phyloP scores from a whole-genome alignment of 257 asterid species.

The Gynochthodes officinalis region DNA sequence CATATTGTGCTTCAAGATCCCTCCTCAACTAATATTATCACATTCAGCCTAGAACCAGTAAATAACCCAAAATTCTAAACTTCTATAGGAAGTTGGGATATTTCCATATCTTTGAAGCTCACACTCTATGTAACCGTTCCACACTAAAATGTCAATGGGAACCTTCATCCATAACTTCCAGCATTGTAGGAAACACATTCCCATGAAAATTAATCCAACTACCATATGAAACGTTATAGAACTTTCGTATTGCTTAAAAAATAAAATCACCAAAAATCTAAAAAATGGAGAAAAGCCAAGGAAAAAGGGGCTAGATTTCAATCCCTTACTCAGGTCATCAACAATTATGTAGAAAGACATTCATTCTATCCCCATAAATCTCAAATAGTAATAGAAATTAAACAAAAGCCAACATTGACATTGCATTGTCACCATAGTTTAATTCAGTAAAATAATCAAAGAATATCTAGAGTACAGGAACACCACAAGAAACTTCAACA shows the following conservation, averaged over 20 bases:
- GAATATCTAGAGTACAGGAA: neutral
- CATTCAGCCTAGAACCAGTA: neutral
- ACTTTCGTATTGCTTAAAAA: neutral
- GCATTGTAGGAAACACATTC: neutral
- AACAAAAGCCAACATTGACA: neutral
- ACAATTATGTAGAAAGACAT: neutral
- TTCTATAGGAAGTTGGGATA: too few relatives aligned
- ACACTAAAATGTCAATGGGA: neutral
- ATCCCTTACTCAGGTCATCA: neutral
- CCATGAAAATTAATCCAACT: neutral
- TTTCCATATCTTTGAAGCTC: neutral
- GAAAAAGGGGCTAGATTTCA: neutral
- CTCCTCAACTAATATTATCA: neutral
- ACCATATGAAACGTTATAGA: neutral
- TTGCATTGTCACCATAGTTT: neutral
- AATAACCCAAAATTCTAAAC: neutral
- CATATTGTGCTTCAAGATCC: neutral
- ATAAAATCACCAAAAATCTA: neutral
- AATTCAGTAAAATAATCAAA: neutral
- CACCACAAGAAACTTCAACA: neutral
- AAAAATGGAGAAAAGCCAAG: neutral
- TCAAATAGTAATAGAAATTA: neutral
- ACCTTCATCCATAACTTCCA: neutral
- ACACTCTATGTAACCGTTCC: neutral
- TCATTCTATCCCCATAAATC: neutral